Percentiles rank a stretch among this genome's conserved stretches.
Evolutionary conservation across 2,329 filamentous ascomycete species (phyloP).

Genomic region (Cladophialophora yegresii): DNA sequence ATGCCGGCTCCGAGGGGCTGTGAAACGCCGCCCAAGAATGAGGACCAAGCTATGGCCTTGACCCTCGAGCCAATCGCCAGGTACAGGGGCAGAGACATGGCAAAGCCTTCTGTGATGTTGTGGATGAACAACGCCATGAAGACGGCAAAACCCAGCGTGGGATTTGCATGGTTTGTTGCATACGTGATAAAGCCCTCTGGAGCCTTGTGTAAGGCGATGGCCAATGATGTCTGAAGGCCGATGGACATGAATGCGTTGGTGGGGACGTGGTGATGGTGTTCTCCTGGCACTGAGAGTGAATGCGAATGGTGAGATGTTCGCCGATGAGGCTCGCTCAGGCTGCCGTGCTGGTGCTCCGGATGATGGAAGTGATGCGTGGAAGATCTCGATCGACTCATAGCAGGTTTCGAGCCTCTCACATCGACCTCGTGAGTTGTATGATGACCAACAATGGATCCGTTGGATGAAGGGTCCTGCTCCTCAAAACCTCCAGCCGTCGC

Average conservation of each 20-base stretch:
- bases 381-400: conserved; percentile 31
- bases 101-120: conserved; percentile 97
- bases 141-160: conserved; percentile 81
- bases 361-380: conserved; percentile 36
- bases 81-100: conserved; percentile 88
- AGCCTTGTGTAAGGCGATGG: conserved; percentile 94
- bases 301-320: conserved; percentile 20
- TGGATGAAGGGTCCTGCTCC: conserved; percentile 17
- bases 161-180: conserved; percentile 94
- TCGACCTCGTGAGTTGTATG: conserved; percentile 26
- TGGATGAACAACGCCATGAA: conserved; percentile 97
- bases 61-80: conserved; percentile 79
- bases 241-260: conserved; percentile 92
- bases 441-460: conserved; percentile 4
- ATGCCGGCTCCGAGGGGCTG: conserved; percentile 84
- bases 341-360: conserved; percentile 31
- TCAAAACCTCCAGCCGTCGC: conserved; percentile 22
- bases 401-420: conserved; percentile 1
- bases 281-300: conserved; percentile 39
- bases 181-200: conserved; percentile 88
- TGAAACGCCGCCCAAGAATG: conserved; percentile 78
- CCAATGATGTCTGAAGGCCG: conserved; percentile 91
- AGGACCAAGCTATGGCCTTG: conserved; percentile 81
- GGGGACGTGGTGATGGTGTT: conserved; percentile 91
- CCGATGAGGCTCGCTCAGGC: conserved; percentile 7